Evolutionary conservation across 2,329 filamentous ascomycete species (phyloP), one percentile per base, ranked within the genome.

Genomic region (Grosmannia huntii): DNA sequence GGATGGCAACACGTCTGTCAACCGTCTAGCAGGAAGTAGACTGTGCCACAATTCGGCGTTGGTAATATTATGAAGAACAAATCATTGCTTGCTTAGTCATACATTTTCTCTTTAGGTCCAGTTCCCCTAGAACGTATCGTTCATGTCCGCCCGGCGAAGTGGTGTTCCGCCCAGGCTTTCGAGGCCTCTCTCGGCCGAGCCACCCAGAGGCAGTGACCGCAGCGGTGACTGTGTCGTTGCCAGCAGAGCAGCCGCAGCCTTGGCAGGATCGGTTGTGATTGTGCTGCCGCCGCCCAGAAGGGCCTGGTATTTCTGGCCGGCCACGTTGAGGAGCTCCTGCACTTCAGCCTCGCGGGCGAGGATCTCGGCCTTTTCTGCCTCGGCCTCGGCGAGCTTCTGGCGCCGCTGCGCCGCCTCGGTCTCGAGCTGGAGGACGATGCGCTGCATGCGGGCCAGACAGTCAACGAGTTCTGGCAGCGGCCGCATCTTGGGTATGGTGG

Each of bases 291-390:
- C 52, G 7, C 70, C 72, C 65, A 78, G 70, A 0, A 70, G 72
- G 19, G 75, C 70, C 60, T 77, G 74, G 54, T 80, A 80, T 62
- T 77, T 79, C 60, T 88, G 83, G 0, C 89, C 90, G 0, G 90
- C 89, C 68, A 94, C 86, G 67, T 90, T 86, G 56, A 97, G 73
- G 57, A 95, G 73, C 23, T 79, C 78, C 70, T 96, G 91, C 0
- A 96, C 86, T 69, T 94, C 88, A 5, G 76, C 79, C 70, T 96
- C 88, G 59, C 90, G 78, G 61, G 79, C 76, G 5, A 79, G 71
- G 49, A 96, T 79, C 33, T 87, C 81, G 4, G 76, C 73, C 66
- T 85, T 88, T 68, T 95, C 89, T 60, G 76, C 75, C 63, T 82
- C 78, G 54, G 91, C 72, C 53, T 82, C 82, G 64, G 84, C 81